Base-by-base conservation (phyloP, 2,329 filamentous ascomycete genomes). In the Hypoxylon sp. region DNA sequence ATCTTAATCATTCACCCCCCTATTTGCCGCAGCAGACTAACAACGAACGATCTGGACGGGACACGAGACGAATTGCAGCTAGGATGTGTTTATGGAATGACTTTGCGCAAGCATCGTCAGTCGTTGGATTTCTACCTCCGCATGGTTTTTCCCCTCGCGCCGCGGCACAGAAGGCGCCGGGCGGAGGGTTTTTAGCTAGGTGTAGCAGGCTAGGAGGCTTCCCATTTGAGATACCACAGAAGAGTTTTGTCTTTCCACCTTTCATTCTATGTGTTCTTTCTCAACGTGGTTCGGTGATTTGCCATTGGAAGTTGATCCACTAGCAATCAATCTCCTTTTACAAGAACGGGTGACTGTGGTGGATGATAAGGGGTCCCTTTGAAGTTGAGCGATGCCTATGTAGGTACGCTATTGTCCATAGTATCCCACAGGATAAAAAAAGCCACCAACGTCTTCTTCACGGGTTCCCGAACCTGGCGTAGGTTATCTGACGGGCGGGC, bases 161-260 rank as follows among this genome's bases (percentile, higher is more conserved):
- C 48, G 60, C 59, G 45, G 46, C 60, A 41, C 51, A 25, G 32
- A 63, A 25, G 36, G 56, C 48, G 23, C 58, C 45, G 60, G 25
- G 63, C 55, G 60, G 50, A 72, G 65, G 52, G 43, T 10, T 67
- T 67, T 41, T 68, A 45, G 66, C 69, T 69, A 57, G 28, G 28
- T 30, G 28, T 69, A 67, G 70, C 71, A 67, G 56, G 65, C 66
- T 67, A 66, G 28, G 28, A 9, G 28, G 28, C 21, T 71, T 70
- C 57, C 60, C 67, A 69, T 67, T 59, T 71, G 57, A 75, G 74
- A 75, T 76, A 76, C 74, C 72, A 76, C 71, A 65, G 73, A 50
- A 60, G 65, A 71, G 68, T 59, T 68, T 63, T 13, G 14, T 53
- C 59, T 60, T 63, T 48, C 57, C 41, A 51, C 48, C 53, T 50